Base-by-base conservation (phyloP, 2,329 filamentous ascomycete genomes). In the Trichoderma sp. region DNA sequence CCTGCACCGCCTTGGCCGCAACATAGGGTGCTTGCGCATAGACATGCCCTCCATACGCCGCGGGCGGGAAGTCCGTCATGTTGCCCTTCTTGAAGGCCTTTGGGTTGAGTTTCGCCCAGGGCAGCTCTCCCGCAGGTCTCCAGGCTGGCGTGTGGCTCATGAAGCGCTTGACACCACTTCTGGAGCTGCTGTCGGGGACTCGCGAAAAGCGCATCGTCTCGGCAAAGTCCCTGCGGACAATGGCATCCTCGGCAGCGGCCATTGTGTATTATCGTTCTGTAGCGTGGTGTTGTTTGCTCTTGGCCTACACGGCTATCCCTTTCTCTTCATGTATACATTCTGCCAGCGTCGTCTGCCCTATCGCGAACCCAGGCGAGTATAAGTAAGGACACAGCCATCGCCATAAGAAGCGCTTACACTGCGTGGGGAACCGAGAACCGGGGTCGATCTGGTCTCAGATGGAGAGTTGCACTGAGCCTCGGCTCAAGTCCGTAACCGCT, bases 11-110 rank as follows among this genome's bases (percentile, higher is more conserved):
- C 52, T 76, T 74, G 0, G 80, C 71, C 2, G 79, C 80, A 10
- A 79, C 80, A 7, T 81, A 71, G 8, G 80, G 72, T 16, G 80
- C 77, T 68, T 80, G 77, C 3, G 76, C 75, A 67, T 79, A 82
- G 34, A 81, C 80, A 28, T 78, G 76, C 5, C 79, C 80, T 6
- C 80, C 80, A 56, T 76, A 82, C 0, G 76, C 39, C 10, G 37
- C 34, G 0, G 39, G 39, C 2, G 28, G 16, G 6, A 51, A 66
- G 16, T 59, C 64, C 14, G 34, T 28, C 4, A 26, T 49, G 26
- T 18, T 32, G 28, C 52, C 63, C n/a, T 66, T 58, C 5, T 24
- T n/a, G 4, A 49, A 28, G 2, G 66, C 30, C 3, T 69, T 65
- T 0, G 46, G 59, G 11, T 74, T 74, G 2, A 74, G 5, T 2